These are phyloP conservation scores for Glarea lozoyensis DNA, from an alignment of 495 filamentous ascomycete genomes.

Conservation along the genomic window DNA sequence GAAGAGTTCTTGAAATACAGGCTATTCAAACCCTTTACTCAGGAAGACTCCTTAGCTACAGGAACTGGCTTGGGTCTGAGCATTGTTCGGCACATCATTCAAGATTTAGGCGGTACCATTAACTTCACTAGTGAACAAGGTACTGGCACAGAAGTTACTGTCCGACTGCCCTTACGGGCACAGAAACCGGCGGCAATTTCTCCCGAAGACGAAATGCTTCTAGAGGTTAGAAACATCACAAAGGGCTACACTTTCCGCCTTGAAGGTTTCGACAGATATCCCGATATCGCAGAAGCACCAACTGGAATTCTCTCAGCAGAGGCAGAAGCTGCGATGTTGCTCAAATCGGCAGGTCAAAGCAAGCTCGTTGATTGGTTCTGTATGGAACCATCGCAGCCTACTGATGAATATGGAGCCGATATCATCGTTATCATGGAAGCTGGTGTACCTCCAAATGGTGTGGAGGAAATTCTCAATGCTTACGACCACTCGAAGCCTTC, in stretches of 20 bases:
- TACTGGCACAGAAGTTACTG: slow-evolving; percentile 49
- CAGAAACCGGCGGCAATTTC: slow-evolving; percentile 9
- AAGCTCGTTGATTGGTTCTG: slow-evolving; percentile 30
- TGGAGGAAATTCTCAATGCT: slow-evolving; percentile 17
- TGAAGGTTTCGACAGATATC: slow-evolving; percentile 26
- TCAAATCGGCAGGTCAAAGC: slow-evolving; percentile 24
- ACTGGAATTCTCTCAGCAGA: slow-evolving; percentile 21
- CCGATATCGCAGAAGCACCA: slow-evolving; percentile 27
- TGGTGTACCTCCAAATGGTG: slow-evolving; percentile 14
- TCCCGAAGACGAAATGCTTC: slow-evolving; percentile 5
- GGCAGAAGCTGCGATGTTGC: slow-evolving; percentile 22
- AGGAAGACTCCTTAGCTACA: slow-evolving; percentile 55
- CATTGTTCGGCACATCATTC: slow-evolving; percentile 58
- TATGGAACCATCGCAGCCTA: slow-evolving; percentile 20
- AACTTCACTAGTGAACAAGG: slow-evolving; percentile 47
- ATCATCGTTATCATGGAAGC: slow-evolving; percentile 11
- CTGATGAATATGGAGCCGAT: slow-evolving; percentile 1
- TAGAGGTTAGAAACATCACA: slow-evolving; percentile 15
- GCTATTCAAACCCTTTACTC: slow-evolving; percentile 62
- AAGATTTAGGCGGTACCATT: slow-evolving; percentile 49
- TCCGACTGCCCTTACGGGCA: slow-evolving; percentile 35
- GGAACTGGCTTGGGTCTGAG: slow-evolving; percentile 65
- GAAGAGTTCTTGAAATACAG: slow-evolving; percentile 57
- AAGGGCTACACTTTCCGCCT: slow-evolving; percentile 24
- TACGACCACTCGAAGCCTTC: slow-evolving; percentile 7